phyloP scores from a whole-genome alignment of 192 early-diverging fungal genomes.

The Geranomyces michiganensis region DNA sequence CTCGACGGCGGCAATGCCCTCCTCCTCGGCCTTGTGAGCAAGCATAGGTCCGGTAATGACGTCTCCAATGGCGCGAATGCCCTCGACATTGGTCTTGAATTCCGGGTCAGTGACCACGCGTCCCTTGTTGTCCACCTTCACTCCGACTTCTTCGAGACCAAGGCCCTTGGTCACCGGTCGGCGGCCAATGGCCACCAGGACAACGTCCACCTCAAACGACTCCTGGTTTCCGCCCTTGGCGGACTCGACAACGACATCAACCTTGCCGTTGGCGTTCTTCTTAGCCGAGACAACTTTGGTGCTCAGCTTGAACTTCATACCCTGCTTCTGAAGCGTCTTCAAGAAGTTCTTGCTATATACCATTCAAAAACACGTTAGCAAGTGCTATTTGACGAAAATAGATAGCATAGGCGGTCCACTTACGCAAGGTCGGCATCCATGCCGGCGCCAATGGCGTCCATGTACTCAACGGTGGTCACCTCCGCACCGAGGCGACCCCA shows the following conservation, averaged over 20 bases:
- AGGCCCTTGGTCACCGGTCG: conserved; percentile 92
- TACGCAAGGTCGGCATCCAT: conserved; percentile 95
- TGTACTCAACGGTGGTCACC: conserved; percentile 94
- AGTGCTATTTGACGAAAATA: neutral
- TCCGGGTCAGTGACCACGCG: conserved; percentile 83
- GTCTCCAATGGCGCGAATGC: conserved; percentile 96
- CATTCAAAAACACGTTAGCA: neutral
- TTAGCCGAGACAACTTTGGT: conserved; percentile 93
- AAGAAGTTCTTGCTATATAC: conserved; percentile 80
- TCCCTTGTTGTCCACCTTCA: conserved; percentile 84
- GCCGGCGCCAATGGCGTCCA: conserved; percentile 90
- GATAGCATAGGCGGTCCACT: conserved; percentile 18
- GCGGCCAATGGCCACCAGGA: conserved; percentile 92
- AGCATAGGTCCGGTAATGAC: conserved; percentile 97
- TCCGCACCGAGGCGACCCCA: conserved; percentile 95
- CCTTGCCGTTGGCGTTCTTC: conserved; percentile 81
- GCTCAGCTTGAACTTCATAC: conserved; percentile 96
- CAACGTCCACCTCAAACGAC: conserved; percentile 86
- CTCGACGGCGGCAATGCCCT: conserved; percentile 97
- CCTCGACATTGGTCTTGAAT: conserved; percentile 83
- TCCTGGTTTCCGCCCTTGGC: conserved; percentile 65
- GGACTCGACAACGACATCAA: conserved; percentile 88
- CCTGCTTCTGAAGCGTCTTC: conserved; percentile 90
- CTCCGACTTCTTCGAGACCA: conserved; percentile 88
- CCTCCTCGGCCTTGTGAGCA: conserved; percentile 99